A percentile compares a stretch with the other conserved stretches of the same genome.
Conservation (phyloP, 2,329 filamentous ascomycete genomes). For the Calonectria multiphialidica region DNA sequence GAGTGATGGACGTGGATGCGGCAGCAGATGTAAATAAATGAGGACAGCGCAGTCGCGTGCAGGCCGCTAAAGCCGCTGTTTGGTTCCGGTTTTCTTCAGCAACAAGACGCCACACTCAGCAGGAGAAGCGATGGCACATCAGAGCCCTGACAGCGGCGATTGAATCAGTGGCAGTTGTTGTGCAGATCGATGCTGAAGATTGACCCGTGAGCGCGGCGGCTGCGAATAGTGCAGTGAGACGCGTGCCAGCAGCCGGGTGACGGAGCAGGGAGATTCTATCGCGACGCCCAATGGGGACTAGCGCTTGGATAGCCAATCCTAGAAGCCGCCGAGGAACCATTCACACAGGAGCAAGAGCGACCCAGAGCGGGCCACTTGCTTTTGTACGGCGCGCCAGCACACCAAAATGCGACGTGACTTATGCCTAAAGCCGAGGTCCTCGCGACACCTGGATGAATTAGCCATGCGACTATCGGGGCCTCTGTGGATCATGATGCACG, state of each 20-base stretch:
- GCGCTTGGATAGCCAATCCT: slow-evolving; percentile 36
- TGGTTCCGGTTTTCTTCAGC: slow-evolving; percentile 8
- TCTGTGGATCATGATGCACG: slow-evolving; percentile 14
- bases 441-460: slow-evolving; percentile 15
- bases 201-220: slow-evolving; percentile 34
- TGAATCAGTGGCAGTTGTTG: slow-evolving; percentile 24
- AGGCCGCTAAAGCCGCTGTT: slow-evolving; percentile 8
- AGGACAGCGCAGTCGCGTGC: slow-evolving; percentile 25
- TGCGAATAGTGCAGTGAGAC: slow-evolving; percentile 39
- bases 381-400: slow-evolving; percentile 17
- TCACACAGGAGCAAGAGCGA: slow-evolving; percentile 31
- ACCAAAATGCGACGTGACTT: slow-evolving; percentile 12
- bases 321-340: slow-evolving; percentile 35
- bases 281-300: slow-evolving; percentile 45
- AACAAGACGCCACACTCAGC: neutral
- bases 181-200: slow-evolving; percentile 33
- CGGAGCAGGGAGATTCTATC: slow-evolving; percentile 46
- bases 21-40: slow-evolving; percentile 29
- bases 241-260: slow-evolving; percentile 45
- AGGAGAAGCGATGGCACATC: slow-evolving; percentile 3
- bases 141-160: neutral
- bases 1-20: slow-evolving; percentile 14
- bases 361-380: slow-evolving; percentile 31
- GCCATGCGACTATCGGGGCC: slow-evolving; percentile 16
- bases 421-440: slow-evolving; percentile 19